These are phyloP conservation scores for Pseudogymnoascus pannorum DNA, from an alignment of 2,329 filamentous ascomycete species.

Conservation along the genomic window DNA sequence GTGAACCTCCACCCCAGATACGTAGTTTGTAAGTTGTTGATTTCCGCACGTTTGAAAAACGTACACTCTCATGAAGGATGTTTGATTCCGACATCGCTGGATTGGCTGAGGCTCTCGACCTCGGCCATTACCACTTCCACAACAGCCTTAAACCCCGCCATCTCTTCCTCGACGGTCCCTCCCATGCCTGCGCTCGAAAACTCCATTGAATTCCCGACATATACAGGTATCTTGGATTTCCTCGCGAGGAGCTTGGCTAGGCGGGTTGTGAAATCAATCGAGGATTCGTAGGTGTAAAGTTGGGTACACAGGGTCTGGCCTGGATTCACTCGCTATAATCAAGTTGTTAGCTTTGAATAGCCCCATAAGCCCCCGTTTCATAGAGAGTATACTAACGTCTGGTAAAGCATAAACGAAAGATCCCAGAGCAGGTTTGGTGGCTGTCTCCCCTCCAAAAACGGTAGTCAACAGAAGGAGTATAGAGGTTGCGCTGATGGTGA, in stretches of 20 bases:
- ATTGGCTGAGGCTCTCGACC: conserved; percentile 29
- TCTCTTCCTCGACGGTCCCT: conserved; percentile 84
- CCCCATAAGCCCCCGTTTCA: not conserved
- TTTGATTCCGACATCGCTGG: conserved; percentile 3
- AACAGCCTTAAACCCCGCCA: conserved; percentile 74
- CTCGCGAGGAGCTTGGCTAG: conserved; percentile 77
- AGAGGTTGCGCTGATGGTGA: conserved; percentile 51
- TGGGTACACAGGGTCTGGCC: conserved; percentile 67
- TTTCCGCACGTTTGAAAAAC: not conserved
- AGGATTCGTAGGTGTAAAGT: conserved; percentile 67
- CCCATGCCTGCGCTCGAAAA: conserved; percentile 67
- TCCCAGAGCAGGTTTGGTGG: conserved; percentile 54
- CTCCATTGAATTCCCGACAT: conserved; percentile 82
- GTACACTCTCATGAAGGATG: not conserved
- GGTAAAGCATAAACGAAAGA: conserved; percentile 93
- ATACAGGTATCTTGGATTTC: conserved; percentile 66
- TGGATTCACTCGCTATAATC: conserved; percentile 30
- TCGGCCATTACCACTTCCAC: conserved; percentile 60
- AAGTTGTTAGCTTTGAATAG: conserved; percentile 13
- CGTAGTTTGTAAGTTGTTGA: not conserved
- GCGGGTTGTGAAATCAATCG: conserved; percentile 78
- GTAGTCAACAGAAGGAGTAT: conserved; percentile 57
- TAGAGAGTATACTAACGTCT: conserved; percentile 51
- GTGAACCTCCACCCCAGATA: not conserved
- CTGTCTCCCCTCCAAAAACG: conserved; percentile 44